Evolutionary conservation across 768 basidiomycete genomes (phyloP).

Genomic region (Lactarius hatsudake): DNA sequence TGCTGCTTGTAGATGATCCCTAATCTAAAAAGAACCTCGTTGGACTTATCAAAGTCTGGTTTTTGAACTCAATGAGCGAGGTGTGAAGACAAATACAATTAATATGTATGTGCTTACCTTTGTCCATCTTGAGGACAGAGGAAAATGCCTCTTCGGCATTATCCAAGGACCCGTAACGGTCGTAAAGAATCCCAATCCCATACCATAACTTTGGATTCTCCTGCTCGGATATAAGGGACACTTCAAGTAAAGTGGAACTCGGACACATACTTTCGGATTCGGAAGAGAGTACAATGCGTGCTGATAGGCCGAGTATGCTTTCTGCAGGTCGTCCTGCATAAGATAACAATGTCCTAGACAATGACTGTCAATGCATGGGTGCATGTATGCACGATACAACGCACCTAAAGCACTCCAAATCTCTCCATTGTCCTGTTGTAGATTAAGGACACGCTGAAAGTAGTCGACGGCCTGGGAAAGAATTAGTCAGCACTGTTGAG

Average conservation of each 20-base stretch:
- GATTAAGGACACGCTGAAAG: slow-evolving; percentile 86
- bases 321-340: slow-evolving; percentile 99
- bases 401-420: slow-evolving; percentile 95
- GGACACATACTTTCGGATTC: slow-evolving; percentile 75
- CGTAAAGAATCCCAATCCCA: slow-evolving; percentile 97
- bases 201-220: slow-evolving; percentile 99
- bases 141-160: slow-evolving; percentile 99
- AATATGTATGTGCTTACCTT: slow-evolving; percentile 49
- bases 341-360: slow-evolving; percentile 88
- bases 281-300: slow-evolving; percentile 95
- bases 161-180: slow-evolving; percentile 96
- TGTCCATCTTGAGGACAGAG: slow-evolving; percentile 94
- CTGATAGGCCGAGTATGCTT: slow-evolving; percentile 97
- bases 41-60: slow-evolving; percentile 95
- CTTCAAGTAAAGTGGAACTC: slow-evolving; percentile 16
- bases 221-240: slow-evolving; percentile 34
- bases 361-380: slow-evolving; percentile 21
- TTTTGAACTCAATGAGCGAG: not conserved
- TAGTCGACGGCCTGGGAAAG: slow-evolving; percentile 83
- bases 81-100: not conserved
- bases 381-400: slow-evolving; percentile 32
- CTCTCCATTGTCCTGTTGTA: slow-evolving; percentile 96
- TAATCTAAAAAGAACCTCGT: slow-evolving; percentile 96
- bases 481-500: slow-evolving; percentile 27
- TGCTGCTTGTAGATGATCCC: slow-evolving; percentile 99